These are phyloP conservation scores for Ascochyta clinopodiicola DNA, from an alignment of 2,329 filamentous ascomycete genomes.

Conservation along the genomic window DNA sequence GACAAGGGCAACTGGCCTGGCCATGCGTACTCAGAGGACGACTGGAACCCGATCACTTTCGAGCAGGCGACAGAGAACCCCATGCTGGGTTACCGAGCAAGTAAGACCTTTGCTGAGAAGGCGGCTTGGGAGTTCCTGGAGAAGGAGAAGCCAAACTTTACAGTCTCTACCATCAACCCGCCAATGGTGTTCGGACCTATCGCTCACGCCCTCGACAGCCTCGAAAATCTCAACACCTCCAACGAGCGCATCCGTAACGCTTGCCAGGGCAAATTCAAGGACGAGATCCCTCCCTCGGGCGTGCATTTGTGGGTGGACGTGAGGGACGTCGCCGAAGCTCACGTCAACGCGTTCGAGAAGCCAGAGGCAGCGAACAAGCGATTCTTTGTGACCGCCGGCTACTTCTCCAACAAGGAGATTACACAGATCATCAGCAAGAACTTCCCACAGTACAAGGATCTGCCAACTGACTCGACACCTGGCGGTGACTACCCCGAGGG, in stretches of 20 bases:
- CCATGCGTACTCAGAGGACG: constrained; percentile 60
- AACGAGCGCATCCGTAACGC: constrained; percentile 71
- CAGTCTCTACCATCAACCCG: constrained; percentile 57
- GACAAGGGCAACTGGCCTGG: constrained; percentile 59
- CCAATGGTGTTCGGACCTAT: constrained; percentile 60
- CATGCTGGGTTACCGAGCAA: constrained; percentile 57
- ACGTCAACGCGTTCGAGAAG: constrained; percentile 65
- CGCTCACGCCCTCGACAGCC: constrained; percentile 65
- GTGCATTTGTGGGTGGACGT: constrained; percentile 59
- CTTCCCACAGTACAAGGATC: constrained; percentile 60
- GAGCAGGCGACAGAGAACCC: constrained; percentile 56
- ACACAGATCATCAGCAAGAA: constrained; percentile 62
- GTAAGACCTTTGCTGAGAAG: constrained; percentile 68
- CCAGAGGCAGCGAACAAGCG: constrained; percentile 66
- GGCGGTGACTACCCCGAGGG: constrained; percentile 56
- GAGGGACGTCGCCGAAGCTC: constrained; percentile 66
- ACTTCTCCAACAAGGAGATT: constrained; percentile 67
- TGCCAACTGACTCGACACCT: constrained; percentile 54
- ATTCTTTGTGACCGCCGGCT: constrained; percentile 66
- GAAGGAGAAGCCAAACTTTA: constrained; percentile 59
- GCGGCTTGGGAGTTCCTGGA: constrained; percentile 62
- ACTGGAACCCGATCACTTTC: constrained; percentile 65
- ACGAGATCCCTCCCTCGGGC: constrained; percentile 63
- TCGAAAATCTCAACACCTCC: constrained; percentile 74
- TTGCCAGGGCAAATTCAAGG: constrained; percentile 67